Evolutionary conservation across 345 rosid genomes (phyloP).

Genomic region (Populus deltoides): DNA sequence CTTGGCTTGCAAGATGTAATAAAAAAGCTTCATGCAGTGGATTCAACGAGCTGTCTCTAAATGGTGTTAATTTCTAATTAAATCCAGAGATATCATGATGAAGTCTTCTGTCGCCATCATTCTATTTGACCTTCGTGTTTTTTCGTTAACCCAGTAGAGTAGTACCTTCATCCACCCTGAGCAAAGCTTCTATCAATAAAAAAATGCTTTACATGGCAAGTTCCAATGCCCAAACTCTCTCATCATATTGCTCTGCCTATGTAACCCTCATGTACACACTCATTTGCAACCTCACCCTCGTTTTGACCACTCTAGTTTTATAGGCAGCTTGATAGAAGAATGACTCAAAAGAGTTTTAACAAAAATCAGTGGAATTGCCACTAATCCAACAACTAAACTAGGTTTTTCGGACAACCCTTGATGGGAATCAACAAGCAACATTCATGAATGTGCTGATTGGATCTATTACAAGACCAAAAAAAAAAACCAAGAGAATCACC

Average conservation of each 20-base stretch:
- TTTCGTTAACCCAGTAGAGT: no score
- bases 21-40: background rate
- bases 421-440: no score
- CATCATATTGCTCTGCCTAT: background rate
- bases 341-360: background rate
- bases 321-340: background rate
- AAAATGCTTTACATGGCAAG: background rate
- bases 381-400: no score
- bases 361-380: background rate
- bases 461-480: no score
- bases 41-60: no score
- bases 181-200: background rate
- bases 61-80: background rate
- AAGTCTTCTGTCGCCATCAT: background rate
- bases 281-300: background rate
- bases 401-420: no score
- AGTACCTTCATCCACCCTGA: no score
- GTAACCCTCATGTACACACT: no score
- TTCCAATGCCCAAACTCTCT: background rate
- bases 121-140: background rate
- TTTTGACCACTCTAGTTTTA: background rate
- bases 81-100: background rate
- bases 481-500: no score
- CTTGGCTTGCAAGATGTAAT: background rate
- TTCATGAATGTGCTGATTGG: no score